A percentile compares a stretch with the other conserved stretches of the same genome.
phyloP scores from a whole-genome alignment of 805 yeast species.

The Scheffersomyces lignosus region DNA sequence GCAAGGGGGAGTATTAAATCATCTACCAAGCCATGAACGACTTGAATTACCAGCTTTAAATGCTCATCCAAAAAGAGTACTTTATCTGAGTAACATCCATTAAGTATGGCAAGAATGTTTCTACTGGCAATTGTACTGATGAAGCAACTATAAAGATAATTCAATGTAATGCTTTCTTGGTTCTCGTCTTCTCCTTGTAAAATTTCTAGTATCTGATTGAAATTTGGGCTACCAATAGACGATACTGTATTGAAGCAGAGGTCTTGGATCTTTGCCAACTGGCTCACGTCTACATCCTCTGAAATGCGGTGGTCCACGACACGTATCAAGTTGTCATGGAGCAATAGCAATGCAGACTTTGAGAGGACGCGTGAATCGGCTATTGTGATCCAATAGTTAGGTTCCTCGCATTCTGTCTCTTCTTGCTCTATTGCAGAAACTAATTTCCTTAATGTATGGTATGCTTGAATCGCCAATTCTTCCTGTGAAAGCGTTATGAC shows the following conservation, averaged over 20 bases:
- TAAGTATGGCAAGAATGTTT: constrained; percentile 41
- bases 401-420: constrained; percentile 19
- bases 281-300: constrained; percentile 13
- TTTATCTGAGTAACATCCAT: constrained; percentile 41
- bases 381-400: constrained; percentile 8
- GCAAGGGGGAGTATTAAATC: constrained; percentile 22
- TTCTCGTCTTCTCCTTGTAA: too few relatives aligned
- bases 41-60: constrained; percentile 39
- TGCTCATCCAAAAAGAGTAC: constrained; percentile 47
- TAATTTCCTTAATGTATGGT: constrained; percentile 4
- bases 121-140: constrained; percentile 34
- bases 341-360: constrained; percentile 5
- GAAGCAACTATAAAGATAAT: too few relatives aligned
- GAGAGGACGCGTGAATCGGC: constrained; percentile 2
- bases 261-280: constrained; percentile 20
- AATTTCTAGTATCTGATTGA: too few relatives aligned
- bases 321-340: constrained; percentile 26
- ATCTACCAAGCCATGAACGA: constrained; percentile 34
- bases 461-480: constrained; percentile 6
- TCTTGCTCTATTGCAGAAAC: neutral
- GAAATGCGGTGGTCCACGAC: constrained; percentile 17
- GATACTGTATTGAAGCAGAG: constrained; percentile 28
- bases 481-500: neutral
- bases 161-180: too few relatives aligned
- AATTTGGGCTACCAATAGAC: too few relatives aligned